Base-by-base conservation (phyloP, 2,329 filamentous ascomycete species). In the Fusarium falciforme region DNA sequence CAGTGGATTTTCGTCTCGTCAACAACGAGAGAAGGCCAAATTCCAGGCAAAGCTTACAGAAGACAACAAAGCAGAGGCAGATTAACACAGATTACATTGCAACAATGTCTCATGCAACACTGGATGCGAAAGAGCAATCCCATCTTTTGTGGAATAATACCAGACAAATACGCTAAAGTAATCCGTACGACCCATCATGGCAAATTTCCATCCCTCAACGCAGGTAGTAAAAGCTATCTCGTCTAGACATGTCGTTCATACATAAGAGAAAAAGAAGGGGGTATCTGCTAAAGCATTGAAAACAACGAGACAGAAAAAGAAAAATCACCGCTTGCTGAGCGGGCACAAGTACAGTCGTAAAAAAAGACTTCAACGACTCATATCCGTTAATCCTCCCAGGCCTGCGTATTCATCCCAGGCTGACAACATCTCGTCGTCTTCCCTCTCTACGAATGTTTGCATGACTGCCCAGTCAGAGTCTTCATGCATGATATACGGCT, bases 391-490 rank as follows among this genome's bases (percentile, higher is more conserved):
- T 0, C 86, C 86, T 36, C 86, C 86, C 5, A 88, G 76, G 14
- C 86, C 84, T 31, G 82, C 80, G 68, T 85, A 87, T 76, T 87
- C 84, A 71, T 85, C 85, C 85, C 85, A 88, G 6, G 82, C 82
- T 5, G 83, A 79, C 65, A 81, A 75, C 33, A 74, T 76, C 22
- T 77, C 73, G 35, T 76, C 76, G 22, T 77, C 76, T 11, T 60
- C 70, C 69, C 72, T 78, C 35, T 82, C 79, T 63, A 84, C 78
- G 52, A 83, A 83, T 2, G 77, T 77, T 67, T 84, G 80, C 82
- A 84, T 83, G 11, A 79, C 79, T 11, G 77, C 74, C 82, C 82
- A 84, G 62, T 84, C 82, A 17, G 79, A 78, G 22, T 80, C 78
- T 20, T 83, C 81, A 6, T 74, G 44, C 29, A 78, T 47, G 10